Evolutionary conservation across 139 green algal species (phyloP).

Genomic region (Raphidocelis subcapitata): DNA sequence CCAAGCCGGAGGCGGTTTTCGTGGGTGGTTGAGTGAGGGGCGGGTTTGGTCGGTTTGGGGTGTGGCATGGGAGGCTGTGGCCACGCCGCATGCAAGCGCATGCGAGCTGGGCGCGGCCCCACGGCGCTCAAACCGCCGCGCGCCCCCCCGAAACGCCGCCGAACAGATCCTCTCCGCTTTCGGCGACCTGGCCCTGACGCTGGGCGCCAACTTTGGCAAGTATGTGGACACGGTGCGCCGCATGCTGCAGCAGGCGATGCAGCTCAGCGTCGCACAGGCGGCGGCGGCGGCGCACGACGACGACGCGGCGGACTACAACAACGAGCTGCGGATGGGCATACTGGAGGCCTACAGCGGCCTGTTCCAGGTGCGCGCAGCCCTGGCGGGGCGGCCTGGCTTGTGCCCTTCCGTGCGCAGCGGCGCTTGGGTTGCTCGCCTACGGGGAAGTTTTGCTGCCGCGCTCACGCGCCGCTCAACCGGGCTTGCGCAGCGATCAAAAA

Average conservation of each 20-base stretch:
- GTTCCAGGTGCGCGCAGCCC: constrained; percentile 21
- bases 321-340: constrained; percentile 85
- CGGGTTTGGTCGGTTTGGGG: no score
- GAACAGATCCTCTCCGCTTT: constrained; percentile 91
- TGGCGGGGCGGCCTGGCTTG: background rate
- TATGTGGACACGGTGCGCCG: constrained; percentile 79
- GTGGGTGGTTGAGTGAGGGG: no score
- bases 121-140: no score
- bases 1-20: no score
- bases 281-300: constrained; percentile 52
- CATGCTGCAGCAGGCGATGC: constrained; percentile 80
- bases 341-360: constrained; percentile 95
- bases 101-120: no score
- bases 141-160: no score
- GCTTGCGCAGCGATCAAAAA: background rate
- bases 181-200: constrained; percentile 92
- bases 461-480: background rate
- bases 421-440: background rate
- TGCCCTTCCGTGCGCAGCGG: background rate
- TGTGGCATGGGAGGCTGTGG: no score
- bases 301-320: constrained; percentile 92
- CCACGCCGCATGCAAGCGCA: no score
- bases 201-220: constrained; percentile 86
- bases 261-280: constrained; percentile 50
- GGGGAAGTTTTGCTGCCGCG: background rate